Evolutionary conservation across 2,329 filamentous ascomycete genomes (phyloP).

Genomic region (Phialophora macrospora): DNA sequence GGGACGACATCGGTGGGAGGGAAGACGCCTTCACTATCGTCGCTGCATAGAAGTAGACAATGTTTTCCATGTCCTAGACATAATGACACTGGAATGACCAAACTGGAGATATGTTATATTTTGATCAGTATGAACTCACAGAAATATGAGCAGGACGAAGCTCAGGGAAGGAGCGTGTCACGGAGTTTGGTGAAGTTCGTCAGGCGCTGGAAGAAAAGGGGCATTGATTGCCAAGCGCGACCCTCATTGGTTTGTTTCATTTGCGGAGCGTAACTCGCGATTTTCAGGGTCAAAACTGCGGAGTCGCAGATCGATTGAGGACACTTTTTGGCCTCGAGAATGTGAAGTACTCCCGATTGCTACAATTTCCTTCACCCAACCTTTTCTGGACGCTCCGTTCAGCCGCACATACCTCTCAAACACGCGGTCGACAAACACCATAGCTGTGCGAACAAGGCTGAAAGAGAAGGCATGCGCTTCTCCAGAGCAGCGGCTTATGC

Average conservation of each 20-base stretch:
- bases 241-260: slow-evolving; percentile 4
- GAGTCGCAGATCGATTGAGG: slow-evolving; percentile 13
- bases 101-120: neutral
- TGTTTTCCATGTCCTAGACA: neutral
- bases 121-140: neutral
- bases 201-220: slow-evolving; percentile 1
- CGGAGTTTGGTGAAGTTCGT: neutral
- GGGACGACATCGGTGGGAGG: neutral
- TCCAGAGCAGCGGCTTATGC: slow-evolving; percentile 50
- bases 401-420: neutral
- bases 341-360: neutral
- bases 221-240: slow-evolving; percentile 15
- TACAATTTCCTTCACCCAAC: neutral
- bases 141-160: neutral
- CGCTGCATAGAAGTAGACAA: neutral
- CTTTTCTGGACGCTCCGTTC: neutral
- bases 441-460: neutral
- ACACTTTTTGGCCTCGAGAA: slow-evolving; percentile 14
- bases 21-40: neutral
- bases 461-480: slow-evolving; percentile 47
- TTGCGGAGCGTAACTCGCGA: neutral
- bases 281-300: slow-evolving; percentile 18
- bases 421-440: neutral
- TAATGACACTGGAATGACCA: neutral
- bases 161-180: neutral